A percentile compares a stretch with the other conserved stretches of the same genome.
Conservation (phyloP, 352 stramenopile species). For the Globisporangium carolinianum region DNA sequence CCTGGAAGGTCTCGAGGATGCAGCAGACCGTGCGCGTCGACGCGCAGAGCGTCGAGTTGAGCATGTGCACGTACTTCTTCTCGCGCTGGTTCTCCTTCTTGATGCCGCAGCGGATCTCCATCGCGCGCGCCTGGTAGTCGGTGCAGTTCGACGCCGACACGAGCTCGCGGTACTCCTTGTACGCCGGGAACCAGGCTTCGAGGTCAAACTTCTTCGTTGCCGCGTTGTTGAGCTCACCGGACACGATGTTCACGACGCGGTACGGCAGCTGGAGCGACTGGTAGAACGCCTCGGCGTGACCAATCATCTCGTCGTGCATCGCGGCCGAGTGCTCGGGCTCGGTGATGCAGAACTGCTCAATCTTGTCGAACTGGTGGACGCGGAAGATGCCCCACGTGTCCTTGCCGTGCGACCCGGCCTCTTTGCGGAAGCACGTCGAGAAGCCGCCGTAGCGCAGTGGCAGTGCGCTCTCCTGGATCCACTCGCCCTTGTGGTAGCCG, state of each 20-base stretch:
- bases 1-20: conserved; percentile 99
- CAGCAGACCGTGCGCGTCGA: conserved; percentile 98
- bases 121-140: conserved; percentile 96
- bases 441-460: conserved; percentile 91
- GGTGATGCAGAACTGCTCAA: conserved; percentile 98
- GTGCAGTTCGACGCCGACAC: conserved; percentile 99
- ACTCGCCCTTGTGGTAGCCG: conserved; percentile 95
- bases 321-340: conserved; percentile 89
- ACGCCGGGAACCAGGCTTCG: conserved; percentile 98
- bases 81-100: conserved; percentile 94
- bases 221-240: conserved; percentile 96
- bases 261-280: conserved; percentile 97
- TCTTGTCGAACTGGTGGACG: conserved; percentile 99
- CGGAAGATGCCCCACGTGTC: conserved; percentile 99
- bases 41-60: conserved; percentile 98
- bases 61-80: conserved; percentile 99
- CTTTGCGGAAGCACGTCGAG: conserved; percentile 99
- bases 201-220: conserved; percentile 99
- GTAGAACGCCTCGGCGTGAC: conserved; percentile 96
- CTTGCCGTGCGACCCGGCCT: conserved; percentile 97
- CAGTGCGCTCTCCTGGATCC: conserved; percentile 80
- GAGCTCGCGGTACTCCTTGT: conserved; percentile 98
- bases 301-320: conserved; percentile 93
- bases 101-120: conserved; percentile 95
- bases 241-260: conserved; percentile 99